Evolutionary conservation across 1,284 basidiomycete genomes (phyloP).

Genomic region (Schizophyllum amplum): DNA sequence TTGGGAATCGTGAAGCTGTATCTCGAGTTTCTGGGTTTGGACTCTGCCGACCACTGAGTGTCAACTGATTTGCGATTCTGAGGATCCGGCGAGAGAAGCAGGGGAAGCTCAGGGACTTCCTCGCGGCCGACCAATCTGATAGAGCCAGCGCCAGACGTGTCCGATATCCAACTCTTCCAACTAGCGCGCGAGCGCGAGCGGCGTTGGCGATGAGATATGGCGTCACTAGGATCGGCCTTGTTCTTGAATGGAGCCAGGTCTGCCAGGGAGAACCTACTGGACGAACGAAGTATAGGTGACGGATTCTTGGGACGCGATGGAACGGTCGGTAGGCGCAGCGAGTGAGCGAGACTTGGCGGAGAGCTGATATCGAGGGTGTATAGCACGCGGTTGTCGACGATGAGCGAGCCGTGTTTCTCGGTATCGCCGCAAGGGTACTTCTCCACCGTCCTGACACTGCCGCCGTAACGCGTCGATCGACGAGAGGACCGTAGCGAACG

Average conservation of each 20-base stretch:
- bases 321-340: neutral
- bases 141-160: conserved; percentile 15
- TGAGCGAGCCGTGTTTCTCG: neutral
- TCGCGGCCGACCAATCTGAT: conserved; percentile 16
- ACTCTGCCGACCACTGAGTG: neutral
- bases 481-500: neutral
- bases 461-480: neutral
- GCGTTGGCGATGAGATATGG: conserved; percentile 10
- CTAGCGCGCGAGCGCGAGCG: conserved; percentile 20
- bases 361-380: neutral
- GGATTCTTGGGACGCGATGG: neutral
- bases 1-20: conserved; percentile 6
- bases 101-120: conserved; percentile 10
- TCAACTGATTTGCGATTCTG: neutral
- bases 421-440: neutral
- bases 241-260: neutral
- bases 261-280: neutral
- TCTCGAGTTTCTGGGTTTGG: neutral
- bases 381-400: neutral
- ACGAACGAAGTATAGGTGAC: neutral
- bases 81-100: conserved; percentile 14
- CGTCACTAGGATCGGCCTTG: neutral
- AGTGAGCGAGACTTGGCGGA: neutral
- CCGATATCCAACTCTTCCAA: conserved; percentile 15
- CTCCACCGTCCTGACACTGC: neutral